Conservation (phyloP, 2,329 filamentous ascomycete genomes). For the Arthrobotrys megalospora region DNA sequence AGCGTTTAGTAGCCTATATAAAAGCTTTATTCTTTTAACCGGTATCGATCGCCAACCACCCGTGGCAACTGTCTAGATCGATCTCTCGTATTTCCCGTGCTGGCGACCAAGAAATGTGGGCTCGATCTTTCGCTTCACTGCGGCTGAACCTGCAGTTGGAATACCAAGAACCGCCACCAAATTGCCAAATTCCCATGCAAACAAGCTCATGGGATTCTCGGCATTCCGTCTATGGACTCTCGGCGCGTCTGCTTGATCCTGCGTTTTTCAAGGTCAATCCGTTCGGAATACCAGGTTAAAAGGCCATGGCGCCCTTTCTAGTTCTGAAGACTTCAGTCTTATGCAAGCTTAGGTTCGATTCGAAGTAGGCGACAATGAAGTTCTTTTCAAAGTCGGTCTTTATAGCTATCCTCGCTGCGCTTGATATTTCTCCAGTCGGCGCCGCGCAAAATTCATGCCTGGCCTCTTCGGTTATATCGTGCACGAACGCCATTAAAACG, state of each 20-base stretch:
- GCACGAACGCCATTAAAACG: constrained; percentile 29
- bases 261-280: constrained; percentile 1
- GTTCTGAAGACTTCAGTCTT: no score
- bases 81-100: not conserved
- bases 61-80: constrained; percentile 15
- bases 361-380: constrained; percentile 16
- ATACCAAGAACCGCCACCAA: constrained; percentile 36
- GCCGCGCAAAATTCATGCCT: constrained; percentile 22
- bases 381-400: not conserved
- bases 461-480: constrained; percentile 34
- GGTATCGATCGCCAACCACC: not conserved
- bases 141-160: constrained; percentile 22
- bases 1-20: constrained; percentile 7
- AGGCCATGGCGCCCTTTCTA: constrained; percentile 12
- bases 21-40: constrained; percentile 10
- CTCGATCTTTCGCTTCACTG: constrained; percentile 25
- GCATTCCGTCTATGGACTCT: constrained; percentile 32
- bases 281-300: constrained; percentile 1
- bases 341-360: not conserved
- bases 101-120: not conserved
- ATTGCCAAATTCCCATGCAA: constrained; percentile 23
- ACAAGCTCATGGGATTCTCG: constrained; percentile 41
- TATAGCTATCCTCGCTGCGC: not conserved
- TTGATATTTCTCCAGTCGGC: constrained; percentile 21
- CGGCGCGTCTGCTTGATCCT: constrained; percentile 43